Evolutionary conservation across 805 yeast species (phyloP).

Genomic region (Jamesozyma spencerorum): DNA sequence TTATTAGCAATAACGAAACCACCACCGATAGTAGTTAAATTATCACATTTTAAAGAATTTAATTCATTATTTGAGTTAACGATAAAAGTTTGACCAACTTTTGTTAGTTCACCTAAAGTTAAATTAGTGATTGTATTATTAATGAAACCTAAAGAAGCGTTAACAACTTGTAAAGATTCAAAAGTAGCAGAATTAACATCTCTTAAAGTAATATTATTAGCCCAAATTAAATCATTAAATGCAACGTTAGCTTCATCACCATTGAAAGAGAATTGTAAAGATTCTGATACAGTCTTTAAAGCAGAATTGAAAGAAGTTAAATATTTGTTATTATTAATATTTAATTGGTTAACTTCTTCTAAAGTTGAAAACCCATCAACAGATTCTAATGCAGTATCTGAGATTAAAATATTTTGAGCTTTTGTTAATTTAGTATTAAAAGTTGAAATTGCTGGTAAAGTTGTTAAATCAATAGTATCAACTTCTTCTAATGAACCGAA

Average conservation of each 20-base stretch:
- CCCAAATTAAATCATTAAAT: slow-evolving; percentile 68
- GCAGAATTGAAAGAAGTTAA: slow-evolving; percentile 64
- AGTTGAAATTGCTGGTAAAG: slow-evolving; percentile 72
- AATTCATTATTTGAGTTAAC: slow-evolving; percentile 67
- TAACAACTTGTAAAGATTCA: slow-evolving; percentile 57
- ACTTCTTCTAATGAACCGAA: slow-evolving; percentile 75
- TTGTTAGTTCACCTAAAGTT: slow-evolving; percentile 44
- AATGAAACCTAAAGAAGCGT: slow-evolving; percentile 75
- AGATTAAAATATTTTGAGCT: slow-evolving; percentile 59
- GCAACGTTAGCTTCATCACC: slow-evolving; percentile 63
- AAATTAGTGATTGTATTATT: slow-evolving; percentile 56
- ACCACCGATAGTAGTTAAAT: slow-evolving; percentile 75
- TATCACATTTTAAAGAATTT: slow-evolving; percentile 56
- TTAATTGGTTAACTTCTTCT: slow-evolving; percentile 42
- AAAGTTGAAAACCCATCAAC: slow-evolving; percentile 53
- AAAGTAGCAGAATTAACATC: slow-evolving; percentile 67
- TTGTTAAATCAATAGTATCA: slow-evolving; percentile 69
- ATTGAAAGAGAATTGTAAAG: slow-evolving; percentile 76
- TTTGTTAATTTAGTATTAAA: slow-evolving; percentile 67
- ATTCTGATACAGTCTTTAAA: slow-evolving; percentile 62
- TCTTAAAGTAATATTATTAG: slow-evolving; percentile 81
- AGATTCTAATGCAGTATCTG: slow-evolving; percentile 64
- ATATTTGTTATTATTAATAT: slow-evolving; percentile 86
- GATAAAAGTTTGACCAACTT: slow-evolving; percentile 75
- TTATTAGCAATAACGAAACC: slow-evolving; percentile 88